Conservation (phyloP, 2,329 filamentous ascomycete species). For the Epichloe glyceriae region DNA sequence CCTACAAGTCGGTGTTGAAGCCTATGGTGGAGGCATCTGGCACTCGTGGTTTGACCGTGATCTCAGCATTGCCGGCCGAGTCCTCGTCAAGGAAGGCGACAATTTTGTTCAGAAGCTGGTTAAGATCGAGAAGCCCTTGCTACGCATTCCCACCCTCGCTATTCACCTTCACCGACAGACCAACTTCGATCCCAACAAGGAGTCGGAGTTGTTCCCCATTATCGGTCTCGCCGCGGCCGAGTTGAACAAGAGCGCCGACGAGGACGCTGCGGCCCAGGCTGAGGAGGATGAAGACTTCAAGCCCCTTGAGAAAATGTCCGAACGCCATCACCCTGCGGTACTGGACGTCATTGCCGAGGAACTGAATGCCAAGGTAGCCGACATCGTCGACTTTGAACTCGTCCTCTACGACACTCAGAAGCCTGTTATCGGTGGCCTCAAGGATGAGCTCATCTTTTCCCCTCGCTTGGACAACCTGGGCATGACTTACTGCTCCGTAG, state of each 20-base stretch:
- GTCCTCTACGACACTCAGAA: slow-evolving; percentile 96
- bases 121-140: slow-evolving; percentile 79
- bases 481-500: slow-evolving; percentile 88
- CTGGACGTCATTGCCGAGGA: slow-evolving; percentile 75
- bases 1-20: slow-evolving; percentile 89
- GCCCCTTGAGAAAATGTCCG: slow-evolving; percentile 62
- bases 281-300: slow-evolving; percentile 44
- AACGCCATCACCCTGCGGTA: slow-evolving; percentile 81
- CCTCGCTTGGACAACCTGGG: slow-evolving; percentile 90
- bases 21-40: slow-evolving; percentile 94
- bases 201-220: slow-evolving; percentile 90
- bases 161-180: slow-evolving; percentile 84
- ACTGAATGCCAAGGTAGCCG: slow-evolving; percentile 53
- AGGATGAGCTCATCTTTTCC: slow-evolving; percentile 92
- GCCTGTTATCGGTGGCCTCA: slow-evolving; percentile 74
- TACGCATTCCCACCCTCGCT: slow-evolving; percentile 84
- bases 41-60: slow-evolving; percentile 98
- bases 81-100: slow-evolving; percentile 62
- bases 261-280: slow-evolving; percentile 27
- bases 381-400: slow-evolving; percentile 87
- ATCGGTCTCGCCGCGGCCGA: slow-evolving; percentile 77
- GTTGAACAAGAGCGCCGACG: slow-evolving; percentile 60
- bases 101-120: slow-evolving; percentile 73
- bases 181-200: slow-evolving; percentile 90
- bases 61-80: slow-evolving; percentile 76